Base-by-base conservation (phyloP, 495 filamentous ascomycete genomes). In the Penicillium canescens region DNA sequence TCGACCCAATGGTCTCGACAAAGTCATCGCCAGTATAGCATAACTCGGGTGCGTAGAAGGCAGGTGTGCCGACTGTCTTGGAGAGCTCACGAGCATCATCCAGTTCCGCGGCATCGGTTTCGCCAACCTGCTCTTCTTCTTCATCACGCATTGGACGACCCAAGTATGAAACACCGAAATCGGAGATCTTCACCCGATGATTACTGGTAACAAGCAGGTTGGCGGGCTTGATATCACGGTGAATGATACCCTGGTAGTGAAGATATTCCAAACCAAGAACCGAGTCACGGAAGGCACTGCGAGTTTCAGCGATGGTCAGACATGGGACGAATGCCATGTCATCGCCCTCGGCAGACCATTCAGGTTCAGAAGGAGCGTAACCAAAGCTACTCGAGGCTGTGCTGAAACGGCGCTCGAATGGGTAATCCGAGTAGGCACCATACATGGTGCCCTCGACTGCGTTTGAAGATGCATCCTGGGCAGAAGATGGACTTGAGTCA, bases 171-270 rank as follows among this genome's bases (percentile, higher is more conserved):
- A 99, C 94, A 26, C 94, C 94, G 73, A 99, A 99, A 65, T 99
- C 94, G n/a, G 94, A 98, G 42, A 99, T 99, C 77, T 98, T 99
- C 56, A 96, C 89, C 11, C 88, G 84, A 61, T 91, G 83, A 59
- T 91, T 87, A 51, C 79, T 82, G 5, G 91, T 96, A 74, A 91
- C 88, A 7, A 99, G 78, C 5, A 99, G 79, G 68, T 99, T 99
- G n/a, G 93, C 92, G 0, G 94, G 94, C 68, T 99, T 99, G 74
- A 99, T 99, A 66, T 99, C 94, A 28, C 94, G 89, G 66, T 99
- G 94, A 39, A 98, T 91, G 39, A 99, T 93, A 28, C 92, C 92
- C 71, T 98, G 90, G 61, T 91, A 98, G 61, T 99, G 94, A 6
- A 99, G 80, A 65, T 96, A 98, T 63, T 98, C 95, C 23, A 99